Base-by-base conservation (phyloP, 164 flowering plant species). In the Akebia trifoliata region DNA sequence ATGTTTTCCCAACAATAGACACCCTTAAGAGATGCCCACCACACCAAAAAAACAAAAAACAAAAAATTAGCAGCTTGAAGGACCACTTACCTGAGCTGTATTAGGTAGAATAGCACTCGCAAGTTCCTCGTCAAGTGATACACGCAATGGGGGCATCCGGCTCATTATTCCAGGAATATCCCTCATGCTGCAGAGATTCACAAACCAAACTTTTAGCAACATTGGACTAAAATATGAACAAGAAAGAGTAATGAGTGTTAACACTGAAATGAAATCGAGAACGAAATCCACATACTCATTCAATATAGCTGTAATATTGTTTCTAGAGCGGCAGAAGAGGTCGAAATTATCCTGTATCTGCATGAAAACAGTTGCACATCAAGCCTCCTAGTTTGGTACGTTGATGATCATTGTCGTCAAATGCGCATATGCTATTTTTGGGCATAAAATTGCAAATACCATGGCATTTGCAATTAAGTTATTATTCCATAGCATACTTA, bases 301-400 rank as follows among this genome's bases (percentile, higher is more conserved):
- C 36, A 88, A 67, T 66, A 88, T 76, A 54, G 86, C 69, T 60
- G 58, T 46, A 15, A 92, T 72, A 51, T 89, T 92, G 78, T 74
- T 77, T 82, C 86, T 79, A 14, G 87, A 54, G 42, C 59, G 78
- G 47, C 50, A 66, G 55, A 92, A 78, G 62, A 89, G 89, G 46
- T 86, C 80, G 34, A 86, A 68, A 69, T 92, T 92, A 18, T 89
- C 91, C 78, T 78, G 85, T 46, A 85, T 67, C 96, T 88, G 88
- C 50, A 50, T 56, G 37, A 59, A 60, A 59, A 42, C 21, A 42
- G 8, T 42, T 42, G 24, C 48, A 18, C 5, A 22, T 44, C 22
- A 44, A 44, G 24, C 48, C 48, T 44, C 11, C 11, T 37, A 12
- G 5, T 12, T 8, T 8, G 40, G 40, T 37, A 37, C 40, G 11